phyloP scores from a whole-genome alignment of 441 rosid species.

The Eruca vesicaria region DNA sequence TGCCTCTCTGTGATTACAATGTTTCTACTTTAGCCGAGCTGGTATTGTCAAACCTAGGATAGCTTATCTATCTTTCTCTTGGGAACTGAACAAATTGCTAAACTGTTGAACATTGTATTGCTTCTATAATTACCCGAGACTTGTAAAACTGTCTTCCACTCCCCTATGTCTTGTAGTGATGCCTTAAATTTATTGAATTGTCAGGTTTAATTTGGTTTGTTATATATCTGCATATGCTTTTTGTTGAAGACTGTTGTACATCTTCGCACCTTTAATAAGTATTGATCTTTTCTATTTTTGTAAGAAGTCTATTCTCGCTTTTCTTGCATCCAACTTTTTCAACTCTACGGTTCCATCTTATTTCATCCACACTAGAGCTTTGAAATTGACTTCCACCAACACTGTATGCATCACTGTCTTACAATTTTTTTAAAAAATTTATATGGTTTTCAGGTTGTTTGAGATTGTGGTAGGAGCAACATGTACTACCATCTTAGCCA shows the following conservation, averaged over 20 bases:
- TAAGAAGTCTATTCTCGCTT: background rate
- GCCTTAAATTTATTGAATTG: background rate
- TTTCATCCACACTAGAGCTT: background rate
- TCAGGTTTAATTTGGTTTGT: background rate
- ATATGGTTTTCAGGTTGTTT: slow-evolving; percentile 56
- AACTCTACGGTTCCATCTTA: background rate
- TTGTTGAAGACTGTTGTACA: background rate
- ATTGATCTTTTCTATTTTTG: background rate
- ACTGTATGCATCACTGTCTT: background rate
- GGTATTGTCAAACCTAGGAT: background rate
- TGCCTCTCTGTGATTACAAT: background rate
- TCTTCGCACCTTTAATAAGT: background rate
- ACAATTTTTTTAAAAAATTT: background rate
- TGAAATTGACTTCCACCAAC: background rate
- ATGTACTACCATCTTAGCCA: slow-evolving; percentile 48
- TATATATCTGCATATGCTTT: background rate
- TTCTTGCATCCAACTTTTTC: background rate
- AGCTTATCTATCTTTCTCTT: background rate
- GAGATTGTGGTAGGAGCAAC: slow-evolving; percentile 57
- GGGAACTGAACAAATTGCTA: background rate
- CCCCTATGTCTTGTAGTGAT: no score
- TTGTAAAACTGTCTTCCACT: background rate
- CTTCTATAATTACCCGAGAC: background rate
- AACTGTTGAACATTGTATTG: background rate
- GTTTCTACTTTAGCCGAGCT: slow-evolving; percentile 3